Evolutionary conservation across 257 asterid species (phyloP).

Genomic region (Solanum etuberosum): DNA sequence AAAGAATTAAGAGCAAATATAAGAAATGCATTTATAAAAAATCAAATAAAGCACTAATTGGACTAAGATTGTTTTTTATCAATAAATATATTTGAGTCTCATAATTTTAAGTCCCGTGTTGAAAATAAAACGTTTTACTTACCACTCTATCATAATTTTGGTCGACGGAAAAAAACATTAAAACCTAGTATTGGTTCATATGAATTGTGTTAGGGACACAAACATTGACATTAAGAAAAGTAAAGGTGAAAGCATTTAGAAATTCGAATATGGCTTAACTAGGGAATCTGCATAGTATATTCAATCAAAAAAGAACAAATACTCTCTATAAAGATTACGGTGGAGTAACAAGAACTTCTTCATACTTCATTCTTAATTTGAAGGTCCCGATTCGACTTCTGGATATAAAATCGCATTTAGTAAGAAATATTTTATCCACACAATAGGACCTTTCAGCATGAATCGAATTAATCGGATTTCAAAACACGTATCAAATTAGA

Average conservation of each 20-base stretch:
- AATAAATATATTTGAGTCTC: too few relatives aligned
- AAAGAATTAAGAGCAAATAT: too few relatives aligned
- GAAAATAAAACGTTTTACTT: too few relatives aligned
- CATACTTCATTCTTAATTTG: neutral
- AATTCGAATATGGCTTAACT: neutral
- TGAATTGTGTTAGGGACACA: neutral
- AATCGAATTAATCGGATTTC: fast-evolving
- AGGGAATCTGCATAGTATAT: neutral
- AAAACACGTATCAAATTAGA: too few relatives aligned
- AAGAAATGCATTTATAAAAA: neutral
- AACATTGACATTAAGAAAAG: neutral
- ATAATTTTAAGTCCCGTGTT: too few relatives aligned
- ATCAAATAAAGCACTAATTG: neutral
- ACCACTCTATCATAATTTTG: fast-evolving
- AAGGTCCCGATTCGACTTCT: fast-evolving
- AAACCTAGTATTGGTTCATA: neutral
- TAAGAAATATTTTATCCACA: fast-evolving
- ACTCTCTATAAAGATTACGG: fast-evolving
- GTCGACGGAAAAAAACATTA: too few relatives aligned
- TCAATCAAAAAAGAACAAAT: neutral
- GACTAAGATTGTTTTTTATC: neutral
- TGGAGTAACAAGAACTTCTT: neutral
- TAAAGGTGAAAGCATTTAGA: neutral
- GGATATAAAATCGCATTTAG: fast-evolving
- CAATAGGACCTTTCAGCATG: fast-evolving